Percentiles rank a stretch among this genome's conserved stretches.
phyloP scores from a whole-genome alignment of 1,284 basidiomycete species.

The Cryptococcus sp. region DNA sequence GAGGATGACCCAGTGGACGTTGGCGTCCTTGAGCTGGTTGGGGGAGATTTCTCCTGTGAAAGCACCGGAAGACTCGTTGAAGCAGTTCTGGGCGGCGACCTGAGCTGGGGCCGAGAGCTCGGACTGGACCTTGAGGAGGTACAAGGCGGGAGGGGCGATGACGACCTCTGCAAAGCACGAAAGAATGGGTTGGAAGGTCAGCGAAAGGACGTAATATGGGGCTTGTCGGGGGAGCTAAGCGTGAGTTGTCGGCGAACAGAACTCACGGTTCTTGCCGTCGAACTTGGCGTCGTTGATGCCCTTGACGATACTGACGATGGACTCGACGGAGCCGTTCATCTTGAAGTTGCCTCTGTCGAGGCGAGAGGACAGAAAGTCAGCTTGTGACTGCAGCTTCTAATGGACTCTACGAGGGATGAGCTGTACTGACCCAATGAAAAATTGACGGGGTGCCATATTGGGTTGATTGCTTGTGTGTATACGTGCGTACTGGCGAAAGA shows the following conservation, averaged over 20 bases:
- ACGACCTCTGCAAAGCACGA: conserved; percentile 70
- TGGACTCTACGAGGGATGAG: not conserved
- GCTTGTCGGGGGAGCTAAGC: not conserved
- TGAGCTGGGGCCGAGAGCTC: conserved; percentile 65
- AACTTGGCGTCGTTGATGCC: conserved; percentile 73
- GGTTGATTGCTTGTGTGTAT: not conserved
- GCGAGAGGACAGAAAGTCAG: conserved; percentile 5
- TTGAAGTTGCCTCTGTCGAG: conserved; percentile 91
- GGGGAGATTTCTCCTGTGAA: conserved; percentile 95
- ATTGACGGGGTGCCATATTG: conserved; percentile 45
- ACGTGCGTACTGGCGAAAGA: conserved; percentile 3
- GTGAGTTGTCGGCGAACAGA: not conserved
- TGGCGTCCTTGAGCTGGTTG: conserved; percentile 78
- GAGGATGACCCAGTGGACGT: conserved; percentile 89
- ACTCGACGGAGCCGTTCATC: conserved; percentile 74
- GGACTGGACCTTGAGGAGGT: conserved; percentile 70
- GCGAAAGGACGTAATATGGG: not conserved
- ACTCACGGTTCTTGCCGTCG: conserved; percentile 71
- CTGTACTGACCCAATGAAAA: conserved; percentile 48
- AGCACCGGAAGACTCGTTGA: conserved; percentile 80
- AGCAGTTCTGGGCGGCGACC: conserved; percentile 90
- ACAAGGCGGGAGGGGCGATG: conserved; percentile 85
- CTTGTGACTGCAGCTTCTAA: not conserved
- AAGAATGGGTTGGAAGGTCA: not conserved
- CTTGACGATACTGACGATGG: conserved; percentile 67